phyloP scores from a whole-genome alignment of 2,329 filamentous ascomycete genomes.

The Epichloe aotearoae region DNA sequence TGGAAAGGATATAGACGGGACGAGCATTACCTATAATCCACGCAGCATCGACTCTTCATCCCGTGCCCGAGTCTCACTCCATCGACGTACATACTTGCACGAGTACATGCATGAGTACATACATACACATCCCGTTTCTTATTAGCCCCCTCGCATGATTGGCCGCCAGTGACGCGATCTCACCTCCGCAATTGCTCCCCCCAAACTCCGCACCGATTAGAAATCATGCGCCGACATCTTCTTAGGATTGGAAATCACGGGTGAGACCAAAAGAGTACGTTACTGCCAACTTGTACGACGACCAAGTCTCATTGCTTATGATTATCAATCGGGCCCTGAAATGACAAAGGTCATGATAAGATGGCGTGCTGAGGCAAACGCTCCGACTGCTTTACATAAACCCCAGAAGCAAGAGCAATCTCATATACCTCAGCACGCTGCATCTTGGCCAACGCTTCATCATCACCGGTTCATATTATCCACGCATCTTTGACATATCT shows the following conservation, averaged over 20 bases:
- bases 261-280: no score
- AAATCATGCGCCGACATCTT: not conserved
- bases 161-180: slow-evolving; percentile 13
- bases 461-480: no score
- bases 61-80: no score
- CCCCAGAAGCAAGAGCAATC: not conserved
- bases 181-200: not conserved
- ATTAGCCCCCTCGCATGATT: not conserved
- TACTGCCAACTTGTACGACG: not conserved
- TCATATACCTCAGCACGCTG: not conserved
- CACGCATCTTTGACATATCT: no score
- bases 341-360: not conserved
- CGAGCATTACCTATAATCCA: no score
- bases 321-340: not conserved
- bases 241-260: not conserved
- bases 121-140: no score
- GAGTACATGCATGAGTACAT: no score
- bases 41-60: no score
- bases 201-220: not conserved
- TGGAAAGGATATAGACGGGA: no score
- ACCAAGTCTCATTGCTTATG: not conserved
- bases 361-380: not conserved
- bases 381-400: not conserved
- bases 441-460: no score
- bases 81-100: no score